Base-by-base conservation (phyloP, 2,329 filamentous ascomycete genomes). In the Verticillium nubilum region DNA sequence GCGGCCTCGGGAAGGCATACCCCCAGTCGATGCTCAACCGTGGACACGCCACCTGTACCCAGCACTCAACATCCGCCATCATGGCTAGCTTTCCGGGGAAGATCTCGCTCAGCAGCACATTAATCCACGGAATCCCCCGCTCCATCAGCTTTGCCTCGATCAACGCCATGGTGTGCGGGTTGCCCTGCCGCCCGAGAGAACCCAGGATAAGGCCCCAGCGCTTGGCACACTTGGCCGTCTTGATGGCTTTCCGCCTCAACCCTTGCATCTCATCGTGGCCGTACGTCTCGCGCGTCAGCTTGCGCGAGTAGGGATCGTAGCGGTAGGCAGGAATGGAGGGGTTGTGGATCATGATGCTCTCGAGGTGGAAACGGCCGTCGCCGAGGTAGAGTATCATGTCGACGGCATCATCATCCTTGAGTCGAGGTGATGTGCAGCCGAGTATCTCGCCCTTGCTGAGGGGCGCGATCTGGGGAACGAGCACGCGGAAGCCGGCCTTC, bases 341-440 rank as follows among this genome's bases (percentile, higher is more conserved):
- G 75, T 99, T 99, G 71, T 98, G 95, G 65, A 99, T 99, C 94
- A 99, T 99, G 69, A 96, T 94, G 69, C 91, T 96, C 75, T 99
- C 95, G 52, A 99, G 88, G 72, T 99, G 95, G 78, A 97, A 97
- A 61, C 93, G 86, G 13, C 93, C 93, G 70, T 97, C 93, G 54
- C 93, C 93, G 15, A 97, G 85, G 72, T 97, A 97, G 1, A 97
- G 79, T 53, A 97, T 88, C 63, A 92, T 75, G 69, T 96, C 91
- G 25, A 93, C 85, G 50, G 74, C 76, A 54, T 84, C 82, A 12
- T 79, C 79, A 12, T 82, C 73, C 15, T 79, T 72, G 2, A 94
- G 79, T 25, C 83, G 83, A 0, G 95, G 95, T 0, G 93, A 96
- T 7, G 95, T 99, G 73, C 95, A 99, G n/a, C 95, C 95, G 1